A percentile compares a stretch with the other conserved stretches of the same genome.
phyloP scores from a whole-genome alignment of 768 basidiomycete genomes.

The Rhizopogon sp. region DNA sequence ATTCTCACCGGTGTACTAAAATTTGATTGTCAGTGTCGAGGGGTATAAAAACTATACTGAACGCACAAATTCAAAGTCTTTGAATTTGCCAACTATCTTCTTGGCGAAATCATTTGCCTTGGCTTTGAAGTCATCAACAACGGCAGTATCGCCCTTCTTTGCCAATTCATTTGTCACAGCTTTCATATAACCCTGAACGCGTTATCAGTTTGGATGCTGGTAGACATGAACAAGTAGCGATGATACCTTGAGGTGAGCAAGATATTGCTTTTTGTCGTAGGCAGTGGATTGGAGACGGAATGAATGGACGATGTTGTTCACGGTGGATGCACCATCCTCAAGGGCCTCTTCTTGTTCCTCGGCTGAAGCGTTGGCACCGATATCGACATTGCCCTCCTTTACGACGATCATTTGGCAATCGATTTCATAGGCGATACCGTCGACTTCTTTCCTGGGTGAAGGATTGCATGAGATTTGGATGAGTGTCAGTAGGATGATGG shows the following conservation, averaged over 20 bases:
- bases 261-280: conserved; percentile 91
- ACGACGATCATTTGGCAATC: conserved; percentile 69
- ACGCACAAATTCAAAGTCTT: conserved; percentile 89
- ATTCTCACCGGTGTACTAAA: conserved; percentile 62
- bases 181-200: conserved; percentile 86
- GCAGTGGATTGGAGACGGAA: conserved; percentile 79
- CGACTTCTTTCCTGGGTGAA: conserved; percentile 63
- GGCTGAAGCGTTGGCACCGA: conserved; percentile 90
- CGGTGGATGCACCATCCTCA: conserved; percentile 67
- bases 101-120: conserved; percentile 74
- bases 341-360: conserved; percentile 82
- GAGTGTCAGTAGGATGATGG: not conserved
- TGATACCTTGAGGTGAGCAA: conserved; percentile 74
- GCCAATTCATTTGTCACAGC: conserved; percentile 64
- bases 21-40: conserved; percentile 1
- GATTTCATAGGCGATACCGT: conserved; percentile 81
- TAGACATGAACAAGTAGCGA: not conserved
- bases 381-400: conserved; percentile 82
- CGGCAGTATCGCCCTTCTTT: conserved; percentile 44
- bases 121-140: conserved; percentile 76
- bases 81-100: conserved; percentile 86
- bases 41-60: not conserved
- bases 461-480: conserved; percentile 3
- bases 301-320: conserved; percentile 91
- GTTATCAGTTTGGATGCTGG: not conserved